Evolutionary conservation across 805 yeast genomes (phyloP).

Genomic region (Wickerhamiella spandovensis): DNA sequence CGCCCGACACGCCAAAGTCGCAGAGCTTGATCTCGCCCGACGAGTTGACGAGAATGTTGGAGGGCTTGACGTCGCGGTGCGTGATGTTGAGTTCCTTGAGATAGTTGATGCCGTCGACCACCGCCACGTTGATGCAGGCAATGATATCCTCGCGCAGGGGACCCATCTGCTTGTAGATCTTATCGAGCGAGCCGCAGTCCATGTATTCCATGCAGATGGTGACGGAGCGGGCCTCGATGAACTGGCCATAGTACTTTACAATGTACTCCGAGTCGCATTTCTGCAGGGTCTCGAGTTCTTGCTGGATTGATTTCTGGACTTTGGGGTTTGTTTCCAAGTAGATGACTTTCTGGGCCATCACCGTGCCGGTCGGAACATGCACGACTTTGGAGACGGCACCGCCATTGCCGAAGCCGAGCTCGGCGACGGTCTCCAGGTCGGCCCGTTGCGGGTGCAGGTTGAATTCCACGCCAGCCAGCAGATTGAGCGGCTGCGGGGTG

Average conservation of each 20-base stretch:
- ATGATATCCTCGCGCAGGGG: constrained; percentile 56
- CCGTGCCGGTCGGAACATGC: constrained; percentile 75
- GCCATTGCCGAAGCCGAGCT: constrained; percentile 85
- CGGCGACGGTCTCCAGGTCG: constrained; percentile 62
- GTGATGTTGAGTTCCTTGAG: constrained; percentile 77
- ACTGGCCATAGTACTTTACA: constrained; percentile 85
- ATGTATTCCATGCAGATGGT: constrained; percentile 91
- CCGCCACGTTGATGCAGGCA: constrained; percentile 60
- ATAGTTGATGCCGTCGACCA: constrained; percentile 68
- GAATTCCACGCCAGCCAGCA: constrained; percentile 36
- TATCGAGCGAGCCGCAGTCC: constrained; percentile 87
- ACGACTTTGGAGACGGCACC: constrained; percentile 84
- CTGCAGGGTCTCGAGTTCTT: constrained; percentile 83
- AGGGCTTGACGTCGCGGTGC: constrained; percentile 93
- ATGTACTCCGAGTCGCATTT: constrained; percentile 73
- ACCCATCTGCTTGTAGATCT: constrained; percentile 48
- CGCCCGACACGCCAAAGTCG: constrained; percentile 94
- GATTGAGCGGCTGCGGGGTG: neutral
- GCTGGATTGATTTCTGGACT: constrained; percentile 67
- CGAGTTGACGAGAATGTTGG: constrained; percentile 78
- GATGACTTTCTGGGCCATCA: constrained; percentile 83
- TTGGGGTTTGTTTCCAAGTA: constrained; percentile 71
- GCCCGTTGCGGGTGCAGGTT: constrained; percentile 40
- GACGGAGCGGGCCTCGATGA: constrained; percentile 54
- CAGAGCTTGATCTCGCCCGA: constrained; percentile 82